phyloP scores from a whole-genome alignment of 441 rosid genomes.

The Theobroma grandiflorum region DNA sequence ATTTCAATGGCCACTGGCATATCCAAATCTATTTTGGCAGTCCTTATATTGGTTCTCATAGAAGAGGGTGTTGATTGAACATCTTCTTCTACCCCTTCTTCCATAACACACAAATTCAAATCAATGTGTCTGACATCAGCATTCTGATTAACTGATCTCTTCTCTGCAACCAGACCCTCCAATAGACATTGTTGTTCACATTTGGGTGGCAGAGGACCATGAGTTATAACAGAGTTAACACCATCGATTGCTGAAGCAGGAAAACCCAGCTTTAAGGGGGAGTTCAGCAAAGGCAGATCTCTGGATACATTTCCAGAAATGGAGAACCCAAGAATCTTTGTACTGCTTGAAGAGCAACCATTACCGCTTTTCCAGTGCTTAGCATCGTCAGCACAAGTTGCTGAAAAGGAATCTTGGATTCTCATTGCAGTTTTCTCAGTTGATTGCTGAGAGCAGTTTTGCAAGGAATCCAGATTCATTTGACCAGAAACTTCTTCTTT shows the following conservation, averaged over 20 bases:
- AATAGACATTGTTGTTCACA: conserved; percentile 22
- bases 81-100: conserved; percentile 52
- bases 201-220: conserved; percentile 36
- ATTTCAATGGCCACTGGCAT: conserved; percentile 45
- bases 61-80: conserved; percentile 29
- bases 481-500: conserved; percentile 33
- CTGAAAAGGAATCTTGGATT: conserved; percentile 38
- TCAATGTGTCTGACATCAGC: conserved; percentile 44
- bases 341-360: conserved; percentile 34
- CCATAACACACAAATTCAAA: conserved; percentile 51
- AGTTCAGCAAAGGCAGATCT: conserved; percentile 31
- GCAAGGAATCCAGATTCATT: conserved; percentile 35
- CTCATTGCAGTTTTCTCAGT: conserved; percentile 32
- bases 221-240: conserved; percentile 37
- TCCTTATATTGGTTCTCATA: conserved; percentile 34
- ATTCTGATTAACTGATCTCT: conserved; percentile 24
- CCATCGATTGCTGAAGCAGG: conserved; percentile 28
- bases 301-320: conserved; percentile 34
- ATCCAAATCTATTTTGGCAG: conserved; percentile 58
- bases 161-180: conserved; percentile 26
- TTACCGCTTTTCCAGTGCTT: conserved; percentile 33
- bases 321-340: conserved; percentile 41
- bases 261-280: conserved; percentile 21
- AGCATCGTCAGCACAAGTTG: conserved; percentile 29
- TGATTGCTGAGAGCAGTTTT: conserved; percentile 36